Percentiles rank a stretch among this genome's conserved stretches.
These are phyloP conservation scores for Dryas integrifolia DNA, from an alignment of 331 rosid species.

Conservation along the genomic window DNA sequence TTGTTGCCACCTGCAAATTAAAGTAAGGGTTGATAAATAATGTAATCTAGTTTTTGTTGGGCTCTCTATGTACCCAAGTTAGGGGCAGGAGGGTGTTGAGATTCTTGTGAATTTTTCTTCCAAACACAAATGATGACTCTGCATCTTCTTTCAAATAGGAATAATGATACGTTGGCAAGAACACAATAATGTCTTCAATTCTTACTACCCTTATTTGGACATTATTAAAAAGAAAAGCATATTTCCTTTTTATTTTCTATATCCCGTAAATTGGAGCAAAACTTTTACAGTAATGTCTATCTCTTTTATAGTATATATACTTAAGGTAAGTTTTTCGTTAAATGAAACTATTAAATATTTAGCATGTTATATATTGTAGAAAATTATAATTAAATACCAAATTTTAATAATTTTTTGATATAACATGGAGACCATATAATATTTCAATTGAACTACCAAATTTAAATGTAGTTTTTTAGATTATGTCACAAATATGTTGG, in stretches of 20 bases:
- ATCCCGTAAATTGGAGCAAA: background rate
- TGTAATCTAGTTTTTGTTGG: background rate
- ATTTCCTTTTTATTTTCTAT: background rate
- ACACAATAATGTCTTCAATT: background rate
- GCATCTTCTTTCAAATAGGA: background rate
- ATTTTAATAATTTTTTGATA: no score
- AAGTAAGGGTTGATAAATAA: constrained; percentile 19
- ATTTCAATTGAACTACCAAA: no score
- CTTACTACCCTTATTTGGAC: background rate
- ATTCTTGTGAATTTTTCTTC: constrained; percentile 3
- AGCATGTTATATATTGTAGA: no score
- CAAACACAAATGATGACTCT: background rate
- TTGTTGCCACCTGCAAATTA: constrained; percentile 3
- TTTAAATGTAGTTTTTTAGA: no score
- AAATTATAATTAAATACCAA: no score
- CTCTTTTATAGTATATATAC: no score
- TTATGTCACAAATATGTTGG: no score
- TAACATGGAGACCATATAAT: no score
- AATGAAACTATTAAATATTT: no score
- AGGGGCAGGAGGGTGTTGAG: no score
- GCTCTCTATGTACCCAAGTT: background rate
- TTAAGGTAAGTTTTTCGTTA: no score
- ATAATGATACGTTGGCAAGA: background rate
- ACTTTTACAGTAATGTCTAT: no score
- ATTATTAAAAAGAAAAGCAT: background rate